Percentiles rank a stretch among this genome's conserved stretches.
Evolutionary conservation across 2,329 filamentous ascomycete species (phyloP).

Genomic region (Hirsutella thompsonii): DNA sequence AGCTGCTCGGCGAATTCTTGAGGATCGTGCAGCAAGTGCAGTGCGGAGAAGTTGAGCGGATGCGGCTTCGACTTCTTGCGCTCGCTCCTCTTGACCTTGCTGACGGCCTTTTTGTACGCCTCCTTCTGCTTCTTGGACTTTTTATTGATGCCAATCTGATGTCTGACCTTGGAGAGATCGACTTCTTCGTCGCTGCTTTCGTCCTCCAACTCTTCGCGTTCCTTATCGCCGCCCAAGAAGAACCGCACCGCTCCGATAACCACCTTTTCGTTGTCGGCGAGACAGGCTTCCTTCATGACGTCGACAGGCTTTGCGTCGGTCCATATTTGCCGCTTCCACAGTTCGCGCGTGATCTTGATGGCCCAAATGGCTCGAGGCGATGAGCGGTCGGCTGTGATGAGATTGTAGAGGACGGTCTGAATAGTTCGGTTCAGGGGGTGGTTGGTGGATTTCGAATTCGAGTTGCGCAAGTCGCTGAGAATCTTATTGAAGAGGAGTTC

Average conservation of each 20-base stretch:
- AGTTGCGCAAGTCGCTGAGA: conserved; percentile 74
- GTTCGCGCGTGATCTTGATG: conserved; percentile 84
- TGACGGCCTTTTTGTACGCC: conserved; percentile 65
- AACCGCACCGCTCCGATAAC: conserved; percentile 78
- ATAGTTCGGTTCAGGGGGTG: conserved; percentile 88
- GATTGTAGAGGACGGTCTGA: conserved; percentile 85
- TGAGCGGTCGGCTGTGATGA: conserved; percentile 73
- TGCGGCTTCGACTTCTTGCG: conserved; percentile 81
- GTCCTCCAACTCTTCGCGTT: conserved; percentile 84
- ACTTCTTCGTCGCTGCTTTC: conserved; percentile 70
- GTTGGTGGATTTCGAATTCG: conserved; percentile 78
- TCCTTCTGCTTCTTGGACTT: conserved; percentile 83
- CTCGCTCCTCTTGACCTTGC: conserved; percentile 71
- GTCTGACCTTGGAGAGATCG: conserved; percentile 70
- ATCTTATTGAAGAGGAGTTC: conserved; percentile 80
- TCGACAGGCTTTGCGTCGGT: conserved; percentile 90
- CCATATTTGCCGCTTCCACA: conserved; percentile 97
- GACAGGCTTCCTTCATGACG: conserved; percentile 87
- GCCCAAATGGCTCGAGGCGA: conserved; percentile 89
- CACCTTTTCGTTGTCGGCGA: conserved; percentile 89
- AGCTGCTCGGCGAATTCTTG: conserved; percentile 86
- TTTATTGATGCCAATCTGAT: conserved; percentile 87
- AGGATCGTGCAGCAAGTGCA: conserved; percentile 87
- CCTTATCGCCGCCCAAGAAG: conserved; percentile 92
- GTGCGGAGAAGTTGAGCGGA: conserved; percentile 86